phyloP scores from a whole-genome alignment of 2,329 filamentous ascomycete species.

The Ceratocystis diversiconidia region DNA sequence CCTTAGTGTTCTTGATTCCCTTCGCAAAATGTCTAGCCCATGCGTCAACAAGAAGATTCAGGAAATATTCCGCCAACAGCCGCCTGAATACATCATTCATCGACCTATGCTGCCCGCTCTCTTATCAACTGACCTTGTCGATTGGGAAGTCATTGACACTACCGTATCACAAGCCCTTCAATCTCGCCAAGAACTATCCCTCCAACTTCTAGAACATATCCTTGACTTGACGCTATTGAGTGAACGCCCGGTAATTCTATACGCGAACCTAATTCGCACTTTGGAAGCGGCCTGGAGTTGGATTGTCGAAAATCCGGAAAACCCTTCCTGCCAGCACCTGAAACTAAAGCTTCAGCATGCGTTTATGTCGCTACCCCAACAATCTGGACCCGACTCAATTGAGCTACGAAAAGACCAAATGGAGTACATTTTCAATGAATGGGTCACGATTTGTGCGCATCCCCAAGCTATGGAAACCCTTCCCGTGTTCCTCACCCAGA shows the following conservation, averaged over 20 bases:
- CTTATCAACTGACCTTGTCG: constrained; percentile 45
- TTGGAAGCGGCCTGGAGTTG: constrained; percentile 69
- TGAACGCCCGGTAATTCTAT: constrained; percentile 62
- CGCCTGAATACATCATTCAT: constrained; percentile 41
- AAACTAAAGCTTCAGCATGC: constrained; percentile 44
- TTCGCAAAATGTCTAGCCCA: constrained; percentile 45
- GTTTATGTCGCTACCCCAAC: constrained; percentile 25
- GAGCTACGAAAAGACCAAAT: constrained; percentile 60
- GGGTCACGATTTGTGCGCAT: constrained; percentile 70
- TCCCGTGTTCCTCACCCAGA: constrained; percentile 66
- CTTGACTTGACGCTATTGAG: constrained; percentile 66
- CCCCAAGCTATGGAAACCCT: constrained; percentile 61
- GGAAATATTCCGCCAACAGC: constrained; percentile 42
- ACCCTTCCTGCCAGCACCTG: constrained; percentile 52
- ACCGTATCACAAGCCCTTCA: constrained; percentile 60
- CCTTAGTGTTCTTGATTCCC: constrained; percentile 46
- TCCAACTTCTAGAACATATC: constrained; percentile 68
- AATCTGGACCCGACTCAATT: constrained; percentile 30
- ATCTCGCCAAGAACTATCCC: constrained; percentile 53
- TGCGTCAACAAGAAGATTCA: constrained; percentile 41
- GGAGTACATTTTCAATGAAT: constrained; percentile 93
- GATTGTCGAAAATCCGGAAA: constrained; percentile 58
- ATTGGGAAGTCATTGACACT: constrained; percentile 52
- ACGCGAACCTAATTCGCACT: constrained; percentile 73
- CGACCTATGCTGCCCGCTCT: constrained; percentile 44